phyloP scores from a whole-genome alignment of 768 basidiomycete species.

The Phaeotremella skinneri region DNA sequence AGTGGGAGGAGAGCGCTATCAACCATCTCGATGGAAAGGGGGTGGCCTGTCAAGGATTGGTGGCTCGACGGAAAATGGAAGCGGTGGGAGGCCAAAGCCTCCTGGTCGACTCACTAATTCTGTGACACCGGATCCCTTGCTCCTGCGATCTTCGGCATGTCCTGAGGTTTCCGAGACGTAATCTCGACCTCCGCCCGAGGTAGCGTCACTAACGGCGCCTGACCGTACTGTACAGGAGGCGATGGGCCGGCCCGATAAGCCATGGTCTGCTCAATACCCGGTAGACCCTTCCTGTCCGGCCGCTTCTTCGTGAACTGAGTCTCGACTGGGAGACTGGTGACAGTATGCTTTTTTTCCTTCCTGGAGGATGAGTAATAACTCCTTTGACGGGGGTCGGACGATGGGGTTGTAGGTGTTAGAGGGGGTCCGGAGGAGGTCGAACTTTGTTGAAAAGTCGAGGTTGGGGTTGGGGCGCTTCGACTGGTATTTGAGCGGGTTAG shows the following conservation, averaged over 20 bases:
- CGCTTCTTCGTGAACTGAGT: not conserved
- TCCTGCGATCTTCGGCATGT: constrained; percentile 15
- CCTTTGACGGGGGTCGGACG: not conserved
- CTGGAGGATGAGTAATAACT: constrained; percentile 21
- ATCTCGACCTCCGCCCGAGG: not conserved
- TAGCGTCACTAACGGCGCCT: not conserved
- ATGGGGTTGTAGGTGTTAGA: not conserved
- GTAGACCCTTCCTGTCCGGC: not conserved
- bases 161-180: constrained; percentile 1
- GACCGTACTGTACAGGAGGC: not conserved
- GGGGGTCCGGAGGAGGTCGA: too few species aligned
- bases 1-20: too few species aligned
- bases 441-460: not conserved
- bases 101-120: constrained; percentile 17
- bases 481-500: not conserved
- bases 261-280: not conserved
- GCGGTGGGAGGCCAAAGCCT: too few species aligned
- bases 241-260: not conserved
- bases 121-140: constrained; percentile 17
- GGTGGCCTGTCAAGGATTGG: too few species aligned
- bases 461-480: too few species aligned
- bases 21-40: too few species aligned
- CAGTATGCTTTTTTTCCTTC: constrained; percentile 8
- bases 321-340: not conserved
- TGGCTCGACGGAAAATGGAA: too few species aligned